phyloP scores from a whole-genome alignment of 2,329 filamentous ascomycete genomes.

The Colletotrichum siamense region DNA sequence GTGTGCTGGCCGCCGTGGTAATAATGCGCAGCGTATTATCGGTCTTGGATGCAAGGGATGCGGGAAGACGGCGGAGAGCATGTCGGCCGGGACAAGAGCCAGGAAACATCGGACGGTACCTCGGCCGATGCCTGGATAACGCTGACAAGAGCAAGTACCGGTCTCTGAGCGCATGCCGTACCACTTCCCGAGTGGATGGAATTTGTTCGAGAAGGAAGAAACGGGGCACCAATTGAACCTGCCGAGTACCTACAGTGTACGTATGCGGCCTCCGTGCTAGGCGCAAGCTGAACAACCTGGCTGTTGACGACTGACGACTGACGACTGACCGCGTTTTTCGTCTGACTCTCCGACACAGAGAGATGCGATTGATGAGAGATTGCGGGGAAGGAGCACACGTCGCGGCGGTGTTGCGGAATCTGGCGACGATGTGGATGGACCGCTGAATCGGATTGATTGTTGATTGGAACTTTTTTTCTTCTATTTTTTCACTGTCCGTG shows the following conservation, averaged over 20 bases:
- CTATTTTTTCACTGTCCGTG: neutral
- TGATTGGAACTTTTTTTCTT: neutral
- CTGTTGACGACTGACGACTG: neutral
- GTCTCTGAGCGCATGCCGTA: neutral
- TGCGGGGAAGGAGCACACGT: slow-evolving; percentile 8
- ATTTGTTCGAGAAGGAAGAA: slow-evolving; percentile 21
- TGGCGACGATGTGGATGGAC: neutral
- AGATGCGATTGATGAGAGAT: slow-evolving; percentile 4
- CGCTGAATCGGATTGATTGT: slow-evolving; percentile 4
- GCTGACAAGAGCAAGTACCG: neutral
- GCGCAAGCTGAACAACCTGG: neutral
- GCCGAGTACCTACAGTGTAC: neutral
- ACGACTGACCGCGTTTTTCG: neutral
- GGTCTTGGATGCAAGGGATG: slow-evolving; percentile 4
- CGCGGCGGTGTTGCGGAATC: neutral
- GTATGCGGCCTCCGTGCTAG: neutral
- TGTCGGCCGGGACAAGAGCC: neutral
- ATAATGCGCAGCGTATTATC: neutral
- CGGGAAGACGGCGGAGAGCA: neutral
- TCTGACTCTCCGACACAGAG: neutral
- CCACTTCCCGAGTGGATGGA: neutral
- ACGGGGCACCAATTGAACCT: neutral
- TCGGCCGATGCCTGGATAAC: neutral
- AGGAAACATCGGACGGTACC: slow-evolving; percentile 10
- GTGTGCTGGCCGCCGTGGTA: neutral